Conservation (phyloP, 495 filamentous ascomycete species). For the Neurospora sp. region DNA sequence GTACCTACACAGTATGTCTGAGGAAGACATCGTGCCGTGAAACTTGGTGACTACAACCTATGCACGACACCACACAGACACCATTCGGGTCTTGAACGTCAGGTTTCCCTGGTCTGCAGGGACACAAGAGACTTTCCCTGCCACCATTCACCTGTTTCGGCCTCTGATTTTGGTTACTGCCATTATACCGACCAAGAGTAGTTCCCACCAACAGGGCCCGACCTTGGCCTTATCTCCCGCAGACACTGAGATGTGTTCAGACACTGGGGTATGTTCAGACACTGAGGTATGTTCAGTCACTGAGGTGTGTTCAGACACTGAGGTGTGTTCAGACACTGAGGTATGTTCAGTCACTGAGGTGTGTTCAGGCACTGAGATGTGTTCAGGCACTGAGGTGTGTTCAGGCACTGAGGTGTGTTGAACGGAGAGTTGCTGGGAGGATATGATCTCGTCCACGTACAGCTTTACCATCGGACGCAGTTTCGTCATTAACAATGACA, state of each 20-base stretch:
- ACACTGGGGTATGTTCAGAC: neutral
- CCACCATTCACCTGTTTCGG: neutral
- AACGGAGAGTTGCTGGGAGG: neutral
- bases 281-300: neutral
- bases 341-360: neutral
- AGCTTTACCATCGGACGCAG: neutral
- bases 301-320: neutral
- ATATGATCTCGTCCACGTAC: neutral
- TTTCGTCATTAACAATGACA: neutral
- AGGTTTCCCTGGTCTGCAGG: neutral
- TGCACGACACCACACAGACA: neutral
- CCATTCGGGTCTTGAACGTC: neutral
- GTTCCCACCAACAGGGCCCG: neutral
- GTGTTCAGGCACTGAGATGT: neutral
- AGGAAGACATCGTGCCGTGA: neutral
- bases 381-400: neutral
- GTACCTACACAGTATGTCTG: neutral
- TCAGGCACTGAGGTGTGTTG: neutral
- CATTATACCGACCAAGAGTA: neutral
- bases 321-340: neutral
- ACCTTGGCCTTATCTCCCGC: neutral
- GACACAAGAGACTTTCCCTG: neutral
- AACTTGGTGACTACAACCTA: neutral
- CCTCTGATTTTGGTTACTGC: neutral
- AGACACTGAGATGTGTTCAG: neutral